These are phyloP conservation scores for Draba incana DNA, from an alignment of 345 rosid species.

Conservation along the genomic window DNA sequence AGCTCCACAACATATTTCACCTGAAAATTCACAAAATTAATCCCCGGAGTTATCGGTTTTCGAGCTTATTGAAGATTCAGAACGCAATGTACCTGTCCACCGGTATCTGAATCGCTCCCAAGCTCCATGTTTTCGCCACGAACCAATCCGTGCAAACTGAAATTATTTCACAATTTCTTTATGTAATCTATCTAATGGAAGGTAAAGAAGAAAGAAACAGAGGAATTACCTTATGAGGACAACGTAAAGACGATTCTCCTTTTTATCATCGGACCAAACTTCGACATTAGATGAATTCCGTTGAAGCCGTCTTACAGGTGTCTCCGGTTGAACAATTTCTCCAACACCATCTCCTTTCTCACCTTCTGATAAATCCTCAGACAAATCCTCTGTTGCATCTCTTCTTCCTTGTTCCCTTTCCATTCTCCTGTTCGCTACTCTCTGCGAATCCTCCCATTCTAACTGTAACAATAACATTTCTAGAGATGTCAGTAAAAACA, in stretches of 20 bases:
- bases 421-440: constrained; percentile 61
- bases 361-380: constrained; percentile 93
- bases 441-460: constrained; percentile 76
- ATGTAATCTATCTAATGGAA: background rate
- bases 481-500: too few relatives aligned
- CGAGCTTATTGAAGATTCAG: background rate
- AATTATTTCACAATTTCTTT: constrained; percentile 2
- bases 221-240: constrained; percentile 77
- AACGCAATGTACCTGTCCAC: constrained; percentile 76
- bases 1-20: constrained; percentile 98
- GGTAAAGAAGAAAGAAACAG: background rate
- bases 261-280: constrained; percentile 94
- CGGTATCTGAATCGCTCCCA: constrained; percentile 97
- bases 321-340: constrained; percentile 63
- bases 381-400: constrained; percentile 89
- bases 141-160: constrained; percentile 90
- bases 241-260: constrained; percentile 85
- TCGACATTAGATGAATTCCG: constrained; percentile 76
- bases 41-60: background rate
- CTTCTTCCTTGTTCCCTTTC: constrained; percentile 83
- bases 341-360: constrained; percentile 80
- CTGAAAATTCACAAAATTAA: constrained; percentile 41
- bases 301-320: constrained; percentile 65
- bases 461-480: constrained; percentile 41
- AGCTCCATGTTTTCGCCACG: constrained; percentile 99